Evolutionary conservation across 2,329 filamentous ascomycete genomes (phyloP).

Genomic region (Mollisia scopiformis): DNA sequence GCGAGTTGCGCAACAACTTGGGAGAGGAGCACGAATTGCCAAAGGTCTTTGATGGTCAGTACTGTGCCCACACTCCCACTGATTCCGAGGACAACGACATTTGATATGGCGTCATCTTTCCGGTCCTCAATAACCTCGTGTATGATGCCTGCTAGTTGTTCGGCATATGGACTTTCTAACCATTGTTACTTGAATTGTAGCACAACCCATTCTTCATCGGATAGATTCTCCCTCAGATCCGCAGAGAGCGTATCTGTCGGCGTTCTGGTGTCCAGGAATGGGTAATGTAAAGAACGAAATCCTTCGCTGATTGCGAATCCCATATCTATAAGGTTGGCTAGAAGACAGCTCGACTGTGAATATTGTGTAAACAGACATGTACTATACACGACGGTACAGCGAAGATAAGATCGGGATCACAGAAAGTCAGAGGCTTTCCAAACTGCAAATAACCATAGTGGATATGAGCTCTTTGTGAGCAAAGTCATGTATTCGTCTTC

Average conservation of each 20-base stretch:
- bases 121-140: conserved; percentile 3
- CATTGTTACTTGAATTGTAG: background rate
- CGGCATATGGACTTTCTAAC: background rate
- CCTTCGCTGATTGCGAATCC: background rate
- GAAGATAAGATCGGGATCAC: too few species aligned
- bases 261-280: background rate
- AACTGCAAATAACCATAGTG: too few species aligned
- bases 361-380: background rate
- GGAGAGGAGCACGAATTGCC: conserved; percentile 6
- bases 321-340: background rate
- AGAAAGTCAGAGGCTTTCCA: too few species aligned
- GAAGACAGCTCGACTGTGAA: background rate
- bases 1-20: conserved; percentile 4
- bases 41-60: background rate
- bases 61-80: background rate
- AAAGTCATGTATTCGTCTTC: too few species aligned
- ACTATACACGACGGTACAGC: too few species aligned
- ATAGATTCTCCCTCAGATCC: background rate
- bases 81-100: conserved; percentile 6
- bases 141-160: conserved; percentile 6
- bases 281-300: background rate
- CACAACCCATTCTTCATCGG: background rate
- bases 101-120: conserved; percentile 1
- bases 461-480: too few species aligned
- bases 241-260: background rate